phyloP scores from a whole-genome alignment of 108 stramenopile genomes.

The Nitzschia putrida region DNA sequence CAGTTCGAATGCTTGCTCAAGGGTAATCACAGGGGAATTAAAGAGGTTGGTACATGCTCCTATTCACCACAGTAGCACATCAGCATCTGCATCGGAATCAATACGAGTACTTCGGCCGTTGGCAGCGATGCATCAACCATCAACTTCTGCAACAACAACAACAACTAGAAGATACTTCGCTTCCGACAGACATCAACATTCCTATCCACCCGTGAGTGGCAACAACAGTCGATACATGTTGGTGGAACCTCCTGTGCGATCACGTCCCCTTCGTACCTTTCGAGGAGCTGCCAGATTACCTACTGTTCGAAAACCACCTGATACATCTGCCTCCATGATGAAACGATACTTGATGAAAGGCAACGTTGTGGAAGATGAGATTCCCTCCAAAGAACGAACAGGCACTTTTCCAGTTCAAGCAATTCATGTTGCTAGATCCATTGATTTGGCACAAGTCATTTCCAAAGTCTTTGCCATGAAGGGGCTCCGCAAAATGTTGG shows the following conservation, averaged over 20 bases:
- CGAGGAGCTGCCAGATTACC: conserved; percentile 6
- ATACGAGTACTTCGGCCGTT: conserved; percentile 2
- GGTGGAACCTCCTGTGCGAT: conserved; percentile 27
- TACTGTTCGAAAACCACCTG: conserved; percentile 3
- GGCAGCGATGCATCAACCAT: neutral
- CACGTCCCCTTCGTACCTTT: conserved; percentile 30
- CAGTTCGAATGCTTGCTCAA: too few species aligned
- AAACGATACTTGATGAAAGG: conserved; percentile 4
- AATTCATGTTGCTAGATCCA: conserved; percentile 66
- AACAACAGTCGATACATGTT: conserved; percentile 4
- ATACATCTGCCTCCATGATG: neutral
- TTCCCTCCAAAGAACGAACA: neutral
- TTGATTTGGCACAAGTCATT: conserved; percentile 69
- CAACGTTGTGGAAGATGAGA: neutral
- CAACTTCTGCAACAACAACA: too few species aligned
- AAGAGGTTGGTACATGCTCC: too few species aligned
- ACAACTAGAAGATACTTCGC: too few species aligned
- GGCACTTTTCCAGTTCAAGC: conserved; percentile 42
- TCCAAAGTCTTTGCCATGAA: conserved; percentile 66
- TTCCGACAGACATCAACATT: too few species aligned
- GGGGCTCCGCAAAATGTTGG: conserved; percentile 45
- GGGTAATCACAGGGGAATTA: too few species aligned
- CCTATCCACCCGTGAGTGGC: too few species aligned
- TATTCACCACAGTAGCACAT: neutral
- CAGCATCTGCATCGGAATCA: too few species aligned